Conservation (phyloP, 208 protist genomes). For the Tritrichomonas musculus region DNA sequence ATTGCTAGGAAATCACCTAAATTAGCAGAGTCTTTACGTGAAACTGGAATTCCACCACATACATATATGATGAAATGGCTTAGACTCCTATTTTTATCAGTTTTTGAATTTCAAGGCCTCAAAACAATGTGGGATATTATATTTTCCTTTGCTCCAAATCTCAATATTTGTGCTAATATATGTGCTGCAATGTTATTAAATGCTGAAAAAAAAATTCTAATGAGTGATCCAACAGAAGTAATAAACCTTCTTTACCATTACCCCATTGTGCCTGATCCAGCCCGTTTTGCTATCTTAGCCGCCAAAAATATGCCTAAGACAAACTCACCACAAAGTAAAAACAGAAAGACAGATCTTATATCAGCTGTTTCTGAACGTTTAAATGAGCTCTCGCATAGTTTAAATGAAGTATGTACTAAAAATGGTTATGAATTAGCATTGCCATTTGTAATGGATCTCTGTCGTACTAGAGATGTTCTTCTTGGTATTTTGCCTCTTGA, state of each 20-base stretch:
- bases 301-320: neutral
- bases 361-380: neutral
- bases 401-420: neutral
- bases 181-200: neutral
- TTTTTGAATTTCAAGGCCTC: neutral
- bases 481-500: neutral
- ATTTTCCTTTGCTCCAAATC: neutral
- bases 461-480: neutral
- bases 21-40: neutral
- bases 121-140: conserved; percentile 5
- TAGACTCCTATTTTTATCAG: neutral
- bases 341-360: neutral
- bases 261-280: neutral
- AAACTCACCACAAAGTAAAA: neutral
- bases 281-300: neutral
- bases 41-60: neutral
- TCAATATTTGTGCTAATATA: neutral
- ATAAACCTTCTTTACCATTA: neutral
- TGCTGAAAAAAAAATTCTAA: neutral
- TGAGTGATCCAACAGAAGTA: neutral
- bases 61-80: conserved; percentile 6
- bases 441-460: neutral
- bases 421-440: neutral
- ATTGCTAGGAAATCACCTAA: neutral
- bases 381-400: neutral